Evolutionary conservation across 1,284 basidiomycete genomes (phyloP).

Genomic region (Sporisorium sorghi): DNA sequence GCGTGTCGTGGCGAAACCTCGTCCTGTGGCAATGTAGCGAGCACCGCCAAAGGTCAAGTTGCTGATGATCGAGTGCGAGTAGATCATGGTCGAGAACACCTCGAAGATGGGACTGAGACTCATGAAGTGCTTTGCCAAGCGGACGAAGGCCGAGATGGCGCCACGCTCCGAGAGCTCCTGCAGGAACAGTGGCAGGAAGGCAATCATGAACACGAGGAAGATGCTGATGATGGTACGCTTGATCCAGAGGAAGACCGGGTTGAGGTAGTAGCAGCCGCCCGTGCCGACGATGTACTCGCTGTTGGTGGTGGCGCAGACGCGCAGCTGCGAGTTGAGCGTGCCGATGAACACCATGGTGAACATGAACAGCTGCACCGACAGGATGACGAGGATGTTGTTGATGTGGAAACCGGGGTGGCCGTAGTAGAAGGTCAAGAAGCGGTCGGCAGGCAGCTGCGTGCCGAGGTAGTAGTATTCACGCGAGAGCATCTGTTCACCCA

Average conservation of each 20-base stretch:
- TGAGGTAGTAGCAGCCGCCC: slow-evolving; percentile 68
- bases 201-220: slow-evolving; percentile 70
- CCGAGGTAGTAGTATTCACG: slow-evolving; percentile 99
- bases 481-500: slow-evolving; percentile 99
- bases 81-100: slow-evolving; percentile 69
- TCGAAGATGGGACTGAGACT: slow-evolving; percentile 68
- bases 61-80: slow-evolving; percentile 68
- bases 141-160: slow-evolving; percentile 66
- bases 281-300: slow-evolving; percentile 66
- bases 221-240: slow-evolving; percentile 69
- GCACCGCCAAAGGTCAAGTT: slow-evolving; percentile 69
- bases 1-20: slow-evolving; percentile 68
- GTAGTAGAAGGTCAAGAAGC: slow-evolving; percentile 99
- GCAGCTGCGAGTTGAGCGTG: slow-evolving; percentile 66
- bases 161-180: slow-evolving; percentile 69
- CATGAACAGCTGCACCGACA: slow-evolving; percentile 69
- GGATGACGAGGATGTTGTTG: slow-evolving; percentile 88
- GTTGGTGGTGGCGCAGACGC: slow-evolving; percentile 64
- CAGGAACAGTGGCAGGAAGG: slow-evolving; percentile 69
- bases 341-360: slow-evolving; percentile 69
- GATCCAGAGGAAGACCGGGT: slow-evolving; percentile 69
- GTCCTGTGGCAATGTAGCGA: slow-evolving; percentile 69
- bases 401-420: slow-evolving; percentile 99
- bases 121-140: slow-evolving; percentile 68
- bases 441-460: slow-evolving; percentile 96